These are phyloP conservation scores for Fusarium xylarioides DNA, from an alignment of 2,329 filamentous ascomycete species.

Conservation along the genomic window DNA sequence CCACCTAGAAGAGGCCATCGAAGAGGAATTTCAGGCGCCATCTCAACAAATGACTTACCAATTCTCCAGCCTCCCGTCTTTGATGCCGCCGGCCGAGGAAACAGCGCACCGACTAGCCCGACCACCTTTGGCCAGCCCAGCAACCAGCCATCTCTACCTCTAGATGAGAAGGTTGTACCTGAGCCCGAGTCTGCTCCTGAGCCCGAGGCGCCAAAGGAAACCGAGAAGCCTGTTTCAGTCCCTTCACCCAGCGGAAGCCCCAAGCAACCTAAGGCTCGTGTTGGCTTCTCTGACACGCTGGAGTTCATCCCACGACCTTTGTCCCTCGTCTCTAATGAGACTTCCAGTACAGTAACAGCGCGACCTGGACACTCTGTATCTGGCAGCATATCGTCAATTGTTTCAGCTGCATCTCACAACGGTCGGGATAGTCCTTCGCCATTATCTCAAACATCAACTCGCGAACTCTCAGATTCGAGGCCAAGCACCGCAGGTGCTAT, in stretches of 20 bases:
- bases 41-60: conserved; percentile 85
- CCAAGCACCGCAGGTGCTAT: conserved; percentile 79
- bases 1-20: conserved; percentile 73
- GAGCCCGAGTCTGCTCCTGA: conserved; percentile 3
- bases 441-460: conserved; percentile 52
- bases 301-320: conserved; percentile 85
- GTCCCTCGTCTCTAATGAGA: conserved; percentile 85
- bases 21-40: conserved; percentile 74
- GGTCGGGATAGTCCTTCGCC: conserved; percentile 53
- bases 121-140: conserved; percentile 53
- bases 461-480: conserved; percentile 59
- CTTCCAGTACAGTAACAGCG: conserved; percentile 78
- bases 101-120: conserved; percentile 72
- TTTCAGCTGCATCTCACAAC: conserved; percentile 64
- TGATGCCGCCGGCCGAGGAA: conserved; percentile 62
- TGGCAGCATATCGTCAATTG: conserved; percentile 81
- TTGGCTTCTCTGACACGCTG: conserved; percentile 85
- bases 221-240: not conserved
- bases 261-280: conserved; percentile 65
- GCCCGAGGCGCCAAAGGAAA: not conserved
- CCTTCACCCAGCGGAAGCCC: conserved; percentile 19
- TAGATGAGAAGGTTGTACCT: not conserved
- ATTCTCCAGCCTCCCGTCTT: conserved; percentile 68
- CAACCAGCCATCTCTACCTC: conserved; percentile 30
- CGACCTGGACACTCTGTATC: conserved; percentile 77